These are phyloP conservation scores for Rehmannia glutinosa DNA, from an alignment of 257 asterid species.

Conservation along the genomic window DNA sequence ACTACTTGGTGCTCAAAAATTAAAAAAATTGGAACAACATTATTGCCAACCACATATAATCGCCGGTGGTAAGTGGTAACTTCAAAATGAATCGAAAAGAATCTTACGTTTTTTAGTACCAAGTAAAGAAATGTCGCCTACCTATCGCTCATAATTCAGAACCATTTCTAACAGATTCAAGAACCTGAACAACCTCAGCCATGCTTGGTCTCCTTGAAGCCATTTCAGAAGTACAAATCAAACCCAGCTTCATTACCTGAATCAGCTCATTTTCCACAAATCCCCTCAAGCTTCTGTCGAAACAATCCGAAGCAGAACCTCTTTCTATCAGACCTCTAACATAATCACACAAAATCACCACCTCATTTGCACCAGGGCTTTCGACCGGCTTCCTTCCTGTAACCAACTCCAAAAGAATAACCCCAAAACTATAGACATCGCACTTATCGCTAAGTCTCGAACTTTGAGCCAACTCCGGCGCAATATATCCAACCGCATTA, in stretches of 20 bases:
- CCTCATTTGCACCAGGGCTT: slow-evolving; percentile 52
- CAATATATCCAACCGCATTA: slow-evolving; percentile 85
- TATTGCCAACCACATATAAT: slow-evolving; percentile 30
- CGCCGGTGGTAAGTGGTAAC: no score
- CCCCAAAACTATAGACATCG: slow-evolving; percentile 82
- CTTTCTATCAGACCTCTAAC: slow-evolving; percentile 65
- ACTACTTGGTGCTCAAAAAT: slow-evolving; percentile 31
- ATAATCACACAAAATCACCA: slow-evolving; percentile 65
- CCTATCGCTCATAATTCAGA: slow-evolving; percentile 32
- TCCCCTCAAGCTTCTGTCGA: slow-evolving; percentile 68
- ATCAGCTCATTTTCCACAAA: slow-evolving; percentile 64
- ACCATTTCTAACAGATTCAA: slow-evolving; percentile 78
- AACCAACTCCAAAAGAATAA: slow-evolving; percentile 71
- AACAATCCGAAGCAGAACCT: slow-evolving; percentile 63
- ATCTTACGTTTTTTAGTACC: slow-evolving; percentile 28
- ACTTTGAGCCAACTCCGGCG: slow-evolving; percentile 89
- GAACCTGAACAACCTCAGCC: slow-evolving; percentile 94
- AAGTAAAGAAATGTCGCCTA: neutral
- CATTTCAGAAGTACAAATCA: slow-evolving; percentile 66
- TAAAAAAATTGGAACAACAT: slow-evolving; percentile 18
- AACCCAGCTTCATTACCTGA: slow-evolving; percentile 89
- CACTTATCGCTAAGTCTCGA: slow-evolving; percentile 64
- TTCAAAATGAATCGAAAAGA: slow-evolving; percentile 50
- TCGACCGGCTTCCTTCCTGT: slow-evolving; percentile 91
- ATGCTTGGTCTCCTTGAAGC: slow-evolving; percentile 82